These are phyloP conservation scores for Phytophthora meadii DNA, from an alignment of 352 stramenopile species.

Conservation along the genomic window DNA sequence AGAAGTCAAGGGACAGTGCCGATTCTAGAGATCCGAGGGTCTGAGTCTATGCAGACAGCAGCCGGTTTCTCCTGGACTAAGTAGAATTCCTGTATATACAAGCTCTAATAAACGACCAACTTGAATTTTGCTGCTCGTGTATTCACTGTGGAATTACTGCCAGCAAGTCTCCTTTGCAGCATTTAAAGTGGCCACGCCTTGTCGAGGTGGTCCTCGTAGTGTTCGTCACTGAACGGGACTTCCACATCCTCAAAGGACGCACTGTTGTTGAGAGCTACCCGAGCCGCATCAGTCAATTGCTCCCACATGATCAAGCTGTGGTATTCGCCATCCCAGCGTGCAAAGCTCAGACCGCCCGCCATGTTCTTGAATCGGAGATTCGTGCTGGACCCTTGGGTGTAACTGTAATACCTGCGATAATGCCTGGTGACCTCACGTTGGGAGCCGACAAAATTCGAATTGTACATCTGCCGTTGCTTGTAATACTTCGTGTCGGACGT, in stretches of 20 bases:
- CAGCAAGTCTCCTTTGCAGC: background rate
- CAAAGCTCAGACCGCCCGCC: background rate
- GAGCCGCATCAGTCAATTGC: conserved; percentile 12
- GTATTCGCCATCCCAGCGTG: background rate
- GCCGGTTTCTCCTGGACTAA: conserved; percentile 26
- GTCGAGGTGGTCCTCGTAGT: background rate
- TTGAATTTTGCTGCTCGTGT: too few relatives aligned
- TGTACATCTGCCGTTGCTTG: background rate
- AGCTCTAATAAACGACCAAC: too few relatives aligned
- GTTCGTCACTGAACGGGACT: conserved; percentile 10
- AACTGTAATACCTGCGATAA: background rate
- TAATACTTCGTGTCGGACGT: conserved; percentile 3
- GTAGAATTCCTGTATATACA: background rate
- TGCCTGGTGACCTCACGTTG: too few relatives aligned
- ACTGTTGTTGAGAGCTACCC: conserved; percentile 3
- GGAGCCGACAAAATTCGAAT: conserved; percentile 1
- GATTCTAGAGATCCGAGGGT: conserved; percentile 40
- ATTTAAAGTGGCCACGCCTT: conserved; percentile 8
- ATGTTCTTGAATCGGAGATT: conserved; percentile 1
- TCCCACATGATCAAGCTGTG: conserved; percentile 25
- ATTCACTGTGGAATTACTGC: too few relatives aligned
- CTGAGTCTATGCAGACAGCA: conserved; percentile 29
- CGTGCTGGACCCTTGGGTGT: conserved; percentile 2
- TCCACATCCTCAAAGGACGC: conserved; percentile 5
- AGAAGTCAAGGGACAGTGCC: conserved; percentile 40